These are phyloP conservation scores for Kandelia obovata DNA, from an alignment of 345 rosid species.

Conservation along the genomic window DNA sequence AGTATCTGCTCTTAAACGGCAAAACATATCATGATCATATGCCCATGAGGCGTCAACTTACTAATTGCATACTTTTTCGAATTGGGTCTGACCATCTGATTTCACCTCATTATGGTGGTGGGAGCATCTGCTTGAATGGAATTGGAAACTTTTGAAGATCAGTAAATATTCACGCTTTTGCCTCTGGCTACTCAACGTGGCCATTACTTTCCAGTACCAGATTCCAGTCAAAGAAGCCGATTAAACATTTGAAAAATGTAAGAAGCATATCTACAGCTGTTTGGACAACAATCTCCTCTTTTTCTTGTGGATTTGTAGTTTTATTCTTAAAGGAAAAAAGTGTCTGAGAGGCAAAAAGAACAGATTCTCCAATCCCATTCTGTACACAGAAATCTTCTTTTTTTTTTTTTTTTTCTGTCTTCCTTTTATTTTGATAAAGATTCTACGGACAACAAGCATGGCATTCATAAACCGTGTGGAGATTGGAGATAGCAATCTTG, in stretches of 20 bases:
- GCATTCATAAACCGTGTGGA: slow-evolving; percentile 10
- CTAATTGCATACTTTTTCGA: too few species aligned
- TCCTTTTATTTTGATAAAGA: slow-evolving; percentile 2
- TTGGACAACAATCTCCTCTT: not conserved
- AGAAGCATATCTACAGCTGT: not conserved
- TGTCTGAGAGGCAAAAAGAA: not conserved
- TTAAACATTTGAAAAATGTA: too few species aligned
- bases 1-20: too few species aligned
- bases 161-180: too few species aligned
- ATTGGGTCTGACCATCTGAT: not conserved
- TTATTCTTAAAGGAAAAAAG: not conserved
- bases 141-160: too few species aligned
- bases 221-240: too few species aligned
- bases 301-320: not conserved
- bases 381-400: too few species aligned
- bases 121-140: too few species aligned
- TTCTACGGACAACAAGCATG: slow-evolving; percentile 6
- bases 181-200: too few species aligned
- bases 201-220: too few species aligned
- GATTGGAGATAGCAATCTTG: not conserved
- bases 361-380: not conserved
- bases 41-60: too few species aligned
- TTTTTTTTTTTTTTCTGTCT: not conserved
- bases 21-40: too few species aligned
- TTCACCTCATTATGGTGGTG: not conserved